Conservation (phyloP, 2,329 filamentous ascomycete species). For the Diplodia sapinea region DNA sequence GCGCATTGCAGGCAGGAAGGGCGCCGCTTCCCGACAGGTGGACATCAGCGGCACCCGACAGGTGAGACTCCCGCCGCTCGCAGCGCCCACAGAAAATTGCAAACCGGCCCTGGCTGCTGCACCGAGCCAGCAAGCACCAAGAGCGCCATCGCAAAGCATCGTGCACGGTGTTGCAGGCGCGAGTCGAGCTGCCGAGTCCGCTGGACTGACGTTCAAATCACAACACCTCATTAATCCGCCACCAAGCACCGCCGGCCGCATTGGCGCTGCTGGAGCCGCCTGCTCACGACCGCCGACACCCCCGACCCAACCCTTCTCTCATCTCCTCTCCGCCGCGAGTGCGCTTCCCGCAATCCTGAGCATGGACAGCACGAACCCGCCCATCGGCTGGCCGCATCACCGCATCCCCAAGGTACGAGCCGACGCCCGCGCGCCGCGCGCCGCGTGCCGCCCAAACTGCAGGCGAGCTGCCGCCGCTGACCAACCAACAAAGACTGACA, state of each 20-base stretch:
- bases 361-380: conserved; percentile 26
- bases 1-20: conserved; percentile 1
- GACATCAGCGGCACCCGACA: not conserved
- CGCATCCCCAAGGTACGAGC: conserved; percentile 35
- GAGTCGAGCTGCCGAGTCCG: conserved; percentile 2
- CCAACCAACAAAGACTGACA: conserved; percentile 26
- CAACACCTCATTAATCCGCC: conserved; percentile 31
- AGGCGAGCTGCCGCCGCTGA: not conserved
- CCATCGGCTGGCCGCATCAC: conserved; percentile 32
- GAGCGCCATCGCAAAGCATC: not conserved
- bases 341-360: not conserved
- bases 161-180: not conserved
- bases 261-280: conserved; percentile 29
- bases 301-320: not conserved
- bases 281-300: conserved; percentile 8
- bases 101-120: not conserved
- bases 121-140: not conserved
- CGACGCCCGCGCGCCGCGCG: not conserved
- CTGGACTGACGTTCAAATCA: conserved; percentile 18
- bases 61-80: conserved; percentile 3
- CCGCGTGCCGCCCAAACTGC: conserved; percentile 3
- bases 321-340: not conserved
- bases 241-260: conserved; percentile 28
- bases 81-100: conserved; percentile 7
- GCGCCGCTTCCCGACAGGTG: not conserved